Evolutionary conservation across 1,284 basidiomycete species (phyloP), one percentile per base, ranked within the genome.

Genomic region (Microbotryum saponariae): DNA sequence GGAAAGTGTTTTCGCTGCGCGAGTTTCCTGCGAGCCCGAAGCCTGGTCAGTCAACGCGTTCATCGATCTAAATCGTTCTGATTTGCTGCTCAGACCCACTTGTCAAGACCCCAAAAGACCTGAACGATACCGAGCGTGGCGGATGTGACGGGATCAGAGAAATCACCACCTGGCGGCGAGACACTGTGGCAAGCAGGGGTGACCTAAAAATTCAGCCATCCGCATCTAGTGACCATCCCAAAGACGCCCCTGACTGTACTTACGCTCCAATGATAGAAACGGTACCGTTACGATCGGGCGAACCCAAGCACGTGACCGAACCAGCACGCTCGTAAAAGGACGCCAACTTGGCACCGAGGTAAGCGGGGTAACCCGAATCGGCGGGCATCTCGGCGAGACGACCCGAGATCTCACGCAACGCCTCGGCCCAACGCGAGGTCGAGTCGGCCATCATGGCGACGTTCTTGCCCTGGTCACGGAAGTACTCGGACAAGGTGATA

Each of bases 261-360:
- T 72, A 91, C 89, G 96, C 96, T 78, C 96, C 96, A 70, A 99
- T 93, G 71, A 99, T 97, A 18, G 93, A 96, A 25, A 98, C 93
- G 5, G 92, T 93, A 56, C 96, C 96, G 63, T 88, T 81, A 71
- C 96, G 82, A 58, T 82, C 80, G 12, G 96, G 96, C 71, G 86
- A 90, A 61, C 96, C 96, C 59, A 99, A 77, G 77, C 91, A 94
- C 25, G 83, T 85, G 54, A 96, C 93, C 76, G 94, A 96, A 53
- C 96, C 96, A n/a, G 96, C 93, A 73, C 96, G 89, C 78, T 99
- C 96, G 79, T 99, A 99, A 83, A 99, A 99, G 72, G 87, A 84
- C 46, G 94, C 94, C 52, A 99, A 80, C 78, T 98, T 98, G 56
- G 94, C 93, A 72, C 88, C 82, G 66, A 98, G 84, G 78, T 98